Base-by-base conservation (phyloP, 352 stramenopile species). In the Globisporangium yorkense region DNA sequence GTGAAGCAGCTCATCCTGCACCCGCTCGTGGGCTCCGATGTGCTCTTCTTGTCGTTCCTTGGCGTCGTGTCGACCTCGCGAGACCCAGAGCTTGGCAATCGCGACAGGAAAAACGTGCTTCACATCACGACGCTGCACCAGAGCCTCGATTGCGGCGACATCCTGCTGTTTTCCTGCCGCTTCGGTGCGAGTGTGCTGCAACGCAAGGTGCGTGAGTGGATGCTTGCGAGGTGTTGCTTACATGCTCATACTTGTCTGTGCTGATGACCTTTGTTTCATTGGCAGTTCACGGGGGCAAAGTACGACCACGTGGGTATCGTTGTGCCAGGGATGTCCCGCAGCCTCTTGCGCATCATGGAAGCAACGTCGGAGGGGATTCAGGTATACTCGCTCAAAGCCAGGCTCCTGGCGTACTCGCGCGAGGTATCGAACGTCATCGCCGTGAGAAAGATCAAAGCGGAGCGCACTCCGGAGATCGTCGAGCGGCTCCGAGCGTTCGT, bases 221-320 rank as follows among this genome's bases (percentile, higher is more conserved):
- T 27, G n/a, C 7, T 8, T 46, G 7, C 40, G 15, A n/a, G 40
- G 18, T 24, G 46, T 6, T 15, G 21, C 29, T 12, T 18, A 44
- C 18, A 31, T 27, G 5, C 8, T 31, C 20, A 50, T 27, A 18
- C 41, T 8, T 45, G 20, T 49, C 20, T 33, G 21, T 21, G 5
- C 35, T 41, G 35, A 41, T 15, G 12, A 16, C 9, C 12, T 48
- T 56, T 41, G 54, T 29, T 41, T 48, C 35, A 2, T 59, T 13
- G 31, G 56, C 55, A 88, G 78, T 80, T 88, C 39, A 94, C 84
- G 43, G 67, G 84, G 5, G 71, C 82, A 2, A 86, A 77, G 52
- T 94, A 92, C 52, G 84, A 94, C 51, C 84, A 94, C 44, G 81
- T 88, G 35, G 84, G 76, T 0, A 88, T 94, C 16, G 82, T 94